Evolutionary conservation across 805 yeast genomes (phyloP), one percentile per base, ranked within the genome.

Genomic region (Candida pseudoglaebosa): DNA sequence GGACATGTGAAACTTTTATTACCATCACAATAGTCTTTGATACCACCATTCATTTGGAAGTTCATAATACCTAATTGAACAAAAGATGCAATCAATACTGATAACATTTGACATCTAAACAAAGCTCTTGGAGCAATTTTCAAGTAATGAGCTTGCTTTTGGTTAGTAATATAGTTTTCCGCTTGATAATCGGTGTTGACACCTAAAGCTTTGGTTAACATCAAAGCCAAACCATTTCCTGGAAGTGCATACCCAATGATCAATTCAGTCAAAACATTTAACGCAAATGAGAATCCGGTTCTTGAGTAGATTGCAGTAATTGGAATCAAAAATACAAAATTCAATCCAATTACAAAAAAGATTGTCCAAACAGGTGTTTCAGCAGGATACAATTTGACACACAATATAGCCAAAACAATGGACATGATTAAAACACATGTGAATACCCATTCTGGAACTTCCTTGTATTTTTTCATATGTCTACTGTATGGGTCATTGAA

Each of bases 111-210:
- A 30, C 47, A 43, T 56, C 71, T 54, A 59, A 82, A 79, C 52
- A 78, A 57, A 1, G 77, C 62, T 44, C 81, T 64, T 5, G 85
- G 86, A 0, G 82, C 75, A 28, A 80, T 59, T 47, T 77, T 78
- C 49, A 75, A 57, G 50, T 82, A 82, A 41, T 80, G 84, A 2
- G 77, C 85, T 53, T 77, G 54, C 49, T 82, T 82, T 67, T 76
- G 73, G 48, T 78, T 82, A 6, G 69, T 62, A 22, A 76, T 62
- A 51, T 70, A 78, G 38, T 67, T 62, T 29, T 76, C 66, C 1
- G 84, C 83, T 49, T 78, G 83, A 35, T 71, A 71, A 59, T 73
- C 74, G 28, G 78, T 68, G 46, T 73, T 73, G 54, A 70, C 76
- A 19, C 84, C 82, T 47, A 70, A 72, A 7, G 80, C 73, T 57